Conservation (phyloP, 805 yeast species). For the Barnettozyma californica region DNA sequence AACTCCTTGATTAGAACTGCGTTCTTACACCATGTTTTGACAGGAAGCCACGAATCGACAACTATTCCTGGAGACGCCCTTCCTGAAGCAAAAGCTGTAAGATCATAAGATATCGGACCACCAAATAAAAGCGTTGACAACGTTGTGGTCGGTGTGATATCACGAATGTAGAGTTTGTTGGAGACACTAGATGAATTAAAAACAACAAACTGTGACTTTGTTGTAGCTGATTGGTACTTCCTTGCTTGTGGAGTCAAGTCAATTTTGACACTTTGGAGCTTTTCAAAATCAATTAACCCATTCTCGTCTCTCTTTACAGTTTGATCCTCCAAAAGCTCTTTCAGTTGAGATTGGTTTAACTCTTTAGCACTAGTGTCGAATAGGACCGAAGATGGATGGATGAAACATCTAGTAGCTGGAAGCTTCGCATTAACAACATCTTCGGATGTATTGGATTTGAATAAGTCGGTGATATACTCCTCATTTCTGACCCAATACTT, state of each 20-base stretch:
- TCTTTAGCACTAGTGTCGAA: constrained; percentile 43
- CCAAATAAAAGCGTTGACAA: constrained; percentile 77
- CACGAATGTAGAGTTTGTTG: constrained; percentile 62
- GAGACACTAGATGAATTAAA: constrained; percentile 59
- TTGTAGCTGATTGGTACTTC: constrained; percentile 28
- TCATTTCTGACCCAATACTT: constrained; percentile 72
- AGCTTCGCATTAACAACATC: constrained; percentile 24
- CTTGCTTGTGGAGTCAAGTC: constrained; percentile 38
- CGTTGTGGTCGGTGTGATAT: constrained; percentile 74
- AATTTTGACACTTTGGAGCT: constrained; percentile 24
- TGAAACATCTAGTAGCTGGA: constrained; percentile 68
- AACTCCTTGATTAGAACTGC: constrained; percentile 78
- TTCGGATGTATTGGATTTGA: constrained; percentile 6
- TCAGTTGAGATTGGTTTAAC: constrained; percentile 22
- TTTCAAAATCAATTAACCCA: constrained; percentile 33
- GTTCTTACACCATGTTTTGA: constrained; percentile 90
- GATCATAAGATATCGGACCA: constrained; percentile 60
- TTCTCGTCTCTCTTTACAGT: constrained; percentile 28
- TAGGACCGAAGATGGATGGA: constrained; percentile 81
- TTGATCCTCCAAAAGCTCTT: constrained; percentile 24
- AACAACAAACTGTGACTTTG: constrained; percentile 56
- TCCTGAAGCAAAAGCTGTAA: constrained; percentile 34
- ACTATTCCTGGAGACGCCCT: constrained; percentile 76
- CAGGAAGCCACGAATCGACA: constrained; percentile 83
- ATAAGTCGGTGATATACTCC: constrained; percentile 30